These are phyloP conservation scores for Porpolomopsis calyptriformis DNA, from an alignment of 768 basidiomycete species.

Conservation along the genomic window DNA sequence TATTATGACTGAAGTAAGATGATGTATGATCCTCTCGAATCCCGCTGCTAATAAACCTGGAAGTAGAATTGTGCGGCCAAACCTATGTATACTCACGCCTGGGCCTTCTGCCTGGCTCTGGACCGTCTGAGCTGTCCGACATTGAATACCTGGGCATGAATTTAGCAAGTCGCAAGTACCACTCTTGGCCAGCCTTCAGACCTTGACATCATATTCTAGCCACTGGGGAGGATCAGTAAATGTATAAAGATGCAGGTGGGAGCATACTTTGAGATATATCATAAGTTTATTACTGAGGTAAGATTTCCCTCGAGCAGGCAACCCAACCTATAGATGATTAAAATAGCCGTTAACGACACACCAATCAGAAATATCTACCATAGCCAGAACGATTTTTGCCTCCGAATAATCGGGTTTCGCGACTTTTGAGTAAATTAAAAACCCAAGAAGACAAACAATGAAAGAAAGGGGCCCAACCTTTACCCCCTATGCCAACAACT, in stretches of 20 bases:
- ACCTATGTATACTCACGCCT: conserved; percentile 37
- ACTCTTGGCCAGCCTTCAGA: conserved; percentile 15
- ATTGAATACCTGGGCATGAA: conserved; percentile 72
- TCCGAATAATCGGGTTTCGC: conserved; percentile 98
- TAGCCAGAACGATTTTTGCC: conserved; percentile 95
- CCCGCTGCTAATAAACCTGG: conserved; percentile 45
- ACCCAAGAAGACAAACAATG: conserved; percentile 5
- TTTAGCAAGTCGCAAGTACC: neutral
- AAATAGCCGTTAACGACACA: neutral
- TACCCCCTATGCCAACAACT: conserved; percentile 82
- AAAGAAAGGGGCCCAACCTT: conserved; percentile 40
- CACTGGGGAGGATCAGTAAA: conserved; percentile 43
- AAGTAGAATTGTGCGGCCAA: conserved; percentile 3
- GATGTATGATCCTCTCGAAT: conserved; percentile 87
- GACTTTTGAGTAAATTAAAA: conserved; percentile 33
- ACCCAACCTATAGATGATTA: conserved; percentile 55
- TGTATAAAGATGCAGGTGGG: conserved; percentile 6
- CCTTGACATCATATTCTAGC: conserved; percentile 97
- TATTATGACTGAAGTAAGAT: conserved; percentile 80
- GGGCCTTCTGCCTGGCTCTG: conserved; percentile 70
- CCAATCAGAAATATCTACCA: conserved; percentile 43
- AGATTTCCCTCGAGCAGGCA: conserved; percentile 97
- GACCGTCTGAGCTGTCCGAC: conserved; percentile 89
- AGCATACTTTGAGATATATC: conserved; percentile 81
- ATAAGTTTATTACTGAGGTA: conserved; percentile 97